These are phyloP conservation scores for Eucalyptus brandiana DNA, from an alignment of 345 rosid species.

Conservation along the genomic window DNA sequence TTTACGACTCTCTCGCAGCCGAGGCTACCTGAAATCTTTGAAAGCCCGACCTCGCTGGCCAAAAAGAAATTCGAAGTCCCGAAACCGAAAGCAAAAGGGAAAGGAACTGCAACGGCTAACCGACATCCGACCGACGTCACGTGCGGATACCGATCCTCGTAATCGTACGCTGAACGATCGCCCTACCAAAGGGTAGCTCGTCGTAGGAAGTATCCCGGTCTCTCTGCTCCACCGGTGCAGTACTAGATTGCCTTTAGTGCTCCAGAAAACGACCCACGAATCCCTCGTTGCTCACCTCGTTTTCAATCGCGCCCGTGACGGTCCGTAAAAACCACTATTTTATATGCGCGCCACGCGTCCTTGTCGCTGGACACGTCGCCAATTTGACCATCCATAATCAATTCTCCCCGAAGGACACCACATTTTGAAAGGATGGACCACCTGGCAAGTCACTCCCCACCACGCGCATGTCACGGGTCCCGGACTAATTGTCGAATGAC, in stretches of 20 bases:
- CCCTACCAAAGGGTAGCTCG: background rate
- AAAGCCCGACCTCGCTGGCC: no score
- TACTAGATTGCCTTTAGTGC: background rate
- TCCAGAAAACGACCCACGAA: no score
- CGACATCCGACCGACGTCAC: no score
- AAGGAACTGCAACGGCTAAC: no score
- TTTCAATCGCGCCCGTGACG: background rate
- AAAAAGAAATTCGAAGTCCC: no score
- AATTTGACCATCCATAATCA: background rate
- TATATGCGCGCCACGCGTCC: background rate
- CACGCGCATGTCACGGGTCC: background rate
- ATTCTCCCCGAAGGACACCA: background rate
- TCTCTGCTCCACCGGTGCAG: background rate
- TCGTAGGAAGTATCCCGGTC: background rate
- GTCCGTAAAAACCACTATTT: background rate
- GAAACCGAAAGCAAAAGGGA: no score
- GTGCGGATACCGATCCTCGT: no score
- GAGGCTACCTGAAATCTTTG: no score
- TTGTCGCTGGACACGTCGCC: background rate
- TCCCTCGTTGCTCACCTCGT: background rate
- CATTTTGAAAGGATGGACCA: no score
- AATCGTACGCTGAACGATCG: no score
- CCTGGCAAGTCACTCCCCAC: background rate
- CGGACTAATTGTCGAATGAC: fast-evolving
- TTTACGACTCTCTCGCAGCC: no score